Evolutionary conservation across 2,329 filamentous ascomycete species (phyloP).

Genomic region (Colletotrichum sp.): DNA sequence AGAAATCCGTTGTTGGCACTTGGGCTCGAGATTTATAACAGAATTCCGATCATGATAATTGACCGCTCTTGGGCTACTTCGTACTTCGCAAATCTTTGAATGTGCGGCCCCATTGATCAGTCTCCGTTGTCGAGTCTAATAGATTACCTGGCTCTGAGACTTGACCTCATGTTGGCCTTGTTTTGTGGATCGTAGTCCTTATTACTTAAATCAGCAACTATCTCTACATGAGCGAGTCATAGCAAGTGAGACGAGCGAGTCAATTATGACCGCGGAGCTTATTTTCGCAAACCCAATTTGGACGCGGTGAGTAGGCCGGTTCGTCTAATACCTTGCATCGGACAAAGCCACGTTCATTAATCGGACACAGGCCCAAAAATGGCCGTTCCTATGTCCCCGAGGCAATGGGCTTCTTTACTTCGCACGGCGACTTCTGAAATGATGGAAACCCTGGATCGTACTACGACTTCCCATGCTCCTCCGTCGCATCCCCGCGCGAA

Average conservation of each 20-base stretch:
- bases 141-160: not conserved
- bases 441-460: not conserved
- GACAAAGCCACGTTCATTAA: not conserved
- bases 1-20: not conserved
- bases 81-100: not conserved
- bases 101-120: not conserved
- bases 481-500: not conserved
- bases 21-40: not conserved
- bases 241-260: not conserved
- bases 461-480: not conserved
- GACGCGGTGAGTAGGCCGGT: not conserved
- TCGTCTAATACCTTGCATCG: not conserved
- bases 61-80: not conserved
- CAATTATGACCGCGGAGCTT: not conserved
- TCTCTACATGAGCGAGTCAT: not conserved
- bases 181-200: not conserved
- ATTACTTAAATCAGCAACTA: not conserved
- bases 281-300: not conserved
- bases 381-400: not conserved
- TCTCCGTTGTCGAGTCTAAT: not conserved
- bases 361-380: not conserved
- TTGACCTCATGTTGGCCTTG: not conserved
- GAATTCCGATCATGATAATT: not conserved
- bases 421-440: not conserved
- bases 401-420: not conserved